Conservation (phyloP, 345 rosid species). For the Aquilaria yunnanensis region DNA sequence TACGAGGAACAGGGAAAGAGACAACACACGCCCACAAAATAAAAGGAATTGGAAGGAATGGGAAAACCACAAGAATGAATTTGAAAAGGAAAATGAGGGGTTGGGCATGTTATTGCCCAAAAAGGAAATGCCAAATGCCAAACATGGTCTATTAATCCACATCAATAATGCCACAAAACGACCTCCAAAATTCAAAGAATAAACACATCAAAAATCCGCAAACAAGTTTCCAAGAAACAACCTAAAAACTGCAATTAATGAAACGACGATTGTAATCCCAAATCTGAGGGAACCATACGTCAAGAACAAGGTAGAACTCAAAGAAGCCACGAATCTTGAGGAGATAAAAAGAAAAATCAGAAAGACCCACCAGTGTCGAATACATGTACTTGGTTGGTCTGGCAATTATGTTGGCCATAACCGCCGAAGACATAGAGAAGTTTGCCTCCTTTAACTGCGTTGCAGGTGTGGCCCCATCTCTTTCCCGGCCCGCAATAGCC, state of each 20-base stretch:
- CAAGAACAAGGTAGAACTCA: not conserved
- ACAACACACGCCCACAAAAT: no score
- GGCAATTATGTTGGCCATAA: constrained; percentile 86
- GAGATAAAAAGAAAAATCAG: no score
- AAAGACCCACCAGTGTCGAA: constrained; percentile 71
- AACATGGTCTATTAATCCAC: not conserved
- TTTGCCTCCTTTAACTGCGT: constrained; percentile 84
- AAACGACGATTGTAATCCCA: no score
- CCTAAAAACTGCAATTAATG: constrained; percentile 6
- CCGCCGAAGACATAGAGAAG: constrained; percentile 93
- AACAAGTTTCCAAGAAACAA: constrained; percentile 3
- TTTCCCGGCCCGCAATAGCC: constrained; percentile 68
- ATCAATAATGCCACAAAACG: no score
- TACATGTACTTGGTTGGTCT: constrained; percentile 94
- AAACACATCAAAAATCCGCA: constrained; percentile 4
- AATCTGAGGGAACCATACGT: constrained; percentile 9
- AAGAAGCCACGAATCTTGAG: constrained; percentile 3
- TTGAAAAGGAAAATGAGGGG: not conserved
- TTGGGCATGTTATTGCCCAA: no score
- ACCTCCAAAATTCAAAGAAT: no score
- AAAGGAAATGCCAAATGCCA: constrained; percentile 6
- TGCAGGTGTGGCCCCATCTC: constrained; percentile 98
- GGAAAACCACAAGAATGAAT: not conserved
- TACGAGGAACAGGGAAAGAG: not conserved
- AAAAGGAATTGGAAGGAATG: constrained; percentile 4